A percentile compares a stretch with the other conserved stretches of the same genome.
phyloP scores from a whole-genome alignment of 2,329 filamentous ascomycete genomes.

The Orbilia quercus region DNA sequence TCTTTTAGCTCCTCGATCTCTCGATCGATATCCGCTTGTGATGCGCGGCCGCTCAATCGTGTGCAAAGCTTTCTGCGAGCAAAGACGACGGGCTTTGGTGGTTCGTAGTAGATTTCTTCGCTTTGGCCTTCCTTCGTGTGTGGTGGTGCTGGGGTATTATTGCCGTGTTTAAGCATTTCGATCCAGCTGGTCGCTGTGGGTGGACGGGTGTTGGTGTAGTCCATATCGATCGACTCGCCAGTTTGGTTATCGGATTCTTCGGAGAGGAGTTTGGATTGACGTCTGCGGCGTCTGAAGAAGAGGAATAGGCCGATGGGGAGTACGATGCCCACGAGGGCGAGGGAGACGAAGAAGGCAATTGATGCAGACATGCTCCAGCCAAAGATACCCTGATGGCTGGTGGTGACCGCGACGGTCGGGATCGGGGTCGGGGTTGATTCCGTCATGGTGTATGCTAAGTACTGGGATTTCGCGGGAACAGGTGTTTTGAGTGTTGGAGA shows the following conservation, averaged over 20 bases:
- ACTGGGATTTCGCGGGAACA: constrained; percentile 39
- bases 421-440: constrained; percentile 17
- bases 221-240: constrained; percentile 23
- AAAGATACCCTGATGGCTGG: constrained; percentile 24
- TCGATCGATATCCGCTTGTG: constrained; percentile 44
- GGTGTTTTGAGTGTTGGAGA: constrained; percentile 33
- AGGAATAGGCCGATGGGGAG: constrained; percentile 33
- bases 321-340: constrained; percentile 29
- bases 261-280: constrained; percentile 9
- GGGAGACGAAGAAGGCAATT: constrained; percentile 44
- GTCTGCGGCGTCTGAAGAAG: constrained; percentile 31
- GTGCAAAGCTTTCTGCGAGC: constrained; percentile 41
- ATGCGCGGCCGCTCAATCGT: constrained; percentile 33
- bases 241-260: constrained; percentile 12
- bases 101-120: constrained; percentile 43
- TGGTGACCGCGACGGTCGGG: not conserved
- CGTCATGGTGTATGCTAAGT: constrained; percentile 32
- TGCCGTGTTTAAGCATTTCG: constrained; percentile 53
- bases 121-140: constrained; percentile 23
- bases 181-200: constrained; percentile 52
- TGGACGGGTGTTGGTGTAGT: constrained; percentile 43
- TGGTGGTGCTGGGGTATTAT: constrained; percentile 44
- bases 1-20: constrained; percentile 53
- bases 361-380: constrained; percentile 43
- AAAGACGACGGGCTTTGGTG: constrained; percentile 44